phyloP scores from a whole-genome alignment of 208 protist genomes.

The Acanthamoeba lenticulata region DNA sequence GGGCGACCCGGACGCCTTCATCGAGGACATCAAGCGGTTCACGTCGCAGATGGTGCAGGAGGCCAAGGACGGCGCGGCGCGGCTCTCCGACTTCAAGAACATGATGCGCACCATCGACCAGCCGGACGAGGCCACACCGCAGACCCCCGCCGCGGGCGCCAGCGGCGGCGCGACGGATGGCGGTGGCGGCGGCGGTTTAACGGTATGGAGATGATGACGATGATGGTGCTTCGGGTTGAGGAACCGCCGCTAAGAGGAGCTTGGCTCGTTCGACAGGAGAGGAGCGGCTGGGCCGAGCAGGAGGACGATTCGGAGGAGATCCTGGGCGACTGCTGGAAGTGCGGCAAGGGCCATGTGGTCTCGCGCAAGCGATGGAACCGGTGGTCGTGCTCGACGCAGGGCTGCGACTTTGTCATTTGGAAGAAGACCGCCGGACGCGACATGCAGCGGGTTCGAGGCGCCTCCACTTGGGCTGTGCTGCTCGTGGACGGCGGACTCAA shows the following conservation, averaged over 20 bases:
- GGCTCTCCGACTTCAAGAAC: slow-evolving; percentile 2
- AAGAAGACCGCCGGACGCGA: slow-evolving; percentile 24
- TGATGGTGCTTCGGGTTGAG: no score
- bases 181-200: no score
- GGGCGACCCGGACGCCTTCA: not conserved
- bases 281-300: not conserved
- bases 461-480: not conserved
- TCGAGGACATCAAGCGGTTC: slow-evolving; percentile 63
- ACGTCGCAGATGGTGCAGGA: not conserved
- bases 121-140: not conserved
- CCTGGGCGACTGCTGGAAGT: slow-evolving; percentile 44
- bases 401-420: slow-evolving; percentile 64
- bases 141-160: not conserved
- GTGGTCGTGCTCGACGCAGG: slow-evolving; percentile 18
- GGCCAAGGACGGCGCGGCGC: slow-evolving; percentile 47
- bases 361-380: not conserved
- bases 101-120: slow-evolving; percentile 38
- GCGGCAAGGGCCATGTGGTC: slow-evolving; percentile 26
- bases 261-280: no score
- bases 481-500: not conserved
- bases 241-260: no score
- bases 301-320: slow-evolving; percentile 26
- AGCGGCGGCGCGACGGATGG: not conserved
- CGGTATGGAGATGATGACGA: no score
- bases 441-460: not conserved